A percentile compares a stretch with the other conserved stretches of the same genome.
These are phyloP conservation scores for Mastigamoeba balamuthi DNA, from an alignment of 78 protist species.

Conservation along the genomic window DNA sequence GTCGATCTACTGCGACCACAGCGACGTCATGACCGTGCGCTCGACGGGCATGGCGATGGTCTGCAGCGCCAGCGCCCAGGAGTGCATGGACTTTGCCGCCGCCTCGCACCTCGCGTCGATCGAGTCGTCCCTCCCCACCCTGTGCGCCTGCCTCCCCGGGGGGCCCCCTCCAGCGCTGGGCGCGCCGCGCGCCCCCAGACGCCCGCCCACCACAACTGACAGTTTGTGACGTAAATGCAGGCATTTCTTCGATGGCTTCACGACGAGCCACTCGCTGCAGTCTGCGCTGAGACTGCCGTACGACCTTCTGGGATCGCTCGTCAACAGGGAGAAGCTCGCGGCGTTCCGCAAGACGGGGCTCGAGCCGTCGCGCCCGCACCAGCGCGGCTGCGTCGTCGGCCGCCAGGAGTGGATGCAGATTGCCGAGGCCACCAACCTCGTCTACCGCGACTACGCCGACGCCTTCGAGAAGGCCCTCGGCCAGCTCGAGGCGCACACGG, in stretches of 20 bases:
- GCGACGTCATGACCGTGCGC: conserved; percentile 54
- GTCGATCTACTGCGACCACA: background rate
- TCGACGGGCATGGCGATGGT: conserved; percentile 31
- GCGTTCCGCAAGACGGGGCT: background rate
- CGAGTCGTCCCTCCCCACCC: conserved; percentile 29
- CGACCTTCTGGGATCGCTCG: background rate
- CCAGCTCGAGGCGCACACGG: conserved; percentile 17
- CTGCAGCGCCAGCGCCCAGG: conserved; percentile 37
- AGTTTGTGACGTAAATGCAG: too few species aligned
- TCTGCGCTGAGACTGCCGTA: background rate
- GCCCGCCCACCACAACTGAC: too few species aligned
- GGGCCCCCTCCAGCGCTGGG: too few species aligned
- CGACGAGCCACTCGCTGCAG: background rate
- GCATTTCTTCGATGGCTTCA: background rate
- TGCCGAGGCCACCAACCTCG: background rate
- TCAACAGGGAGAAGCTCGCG: background rate
- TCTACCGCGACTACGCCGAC: conserved; percentile 2
- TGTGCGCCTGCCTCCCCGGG: too few species aligned
- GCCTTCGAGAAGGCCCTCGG: conserved; percentile 21
- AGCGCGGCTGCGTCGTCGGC: background rate
- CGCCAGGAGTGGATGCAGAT: background rate
- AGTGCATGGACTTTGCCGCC: conserved; percentile 38
- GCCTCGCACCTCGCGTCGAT: conserved; percentile 44
- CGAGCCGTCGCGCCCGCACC: background rate
- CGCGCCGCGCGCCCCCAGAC: too few species aligned